These are phyloP conservation scores for Chaetomiaceae sp. DNA, from an alignment of 2,329 filamentous ascomycete species.

Conservation along the genomic window DNA sequence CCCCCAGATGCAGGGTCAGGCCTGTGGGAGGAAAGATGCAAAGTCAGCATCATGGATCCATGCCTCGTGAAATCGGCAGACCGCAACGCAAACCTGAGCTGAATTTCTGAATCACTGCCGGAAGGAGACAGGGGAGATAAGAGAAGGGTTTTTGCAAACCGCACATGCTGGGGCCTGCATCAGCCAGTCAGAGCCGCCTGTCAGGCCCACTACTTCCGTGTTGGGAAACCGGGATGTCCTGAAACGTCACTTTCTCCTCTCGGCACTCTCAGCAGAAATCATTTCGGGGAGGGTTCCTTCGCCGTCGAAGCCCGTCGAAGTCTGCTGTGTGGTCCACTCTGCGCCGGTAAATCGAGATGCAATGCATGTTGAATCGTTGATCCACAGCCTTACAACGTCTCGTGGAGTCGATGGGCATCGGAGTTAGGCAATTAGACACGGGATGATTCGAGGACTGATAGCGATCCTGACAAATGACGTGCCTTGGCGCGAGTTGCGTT, in stretches of 20 bases:
- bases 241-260: no score
- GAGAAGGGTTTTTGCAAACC: no score
- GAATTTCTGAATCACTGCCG: background rate
- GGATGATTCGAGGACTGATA: background rate
- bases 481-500: background rate
- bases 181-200: background rate
- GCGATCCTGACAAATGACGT: background rate
- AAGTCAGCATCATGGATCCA: background rate
- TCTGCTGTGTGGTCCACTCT: no score
- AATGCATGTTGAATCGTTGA: no score
- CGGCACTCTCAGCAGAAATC: no score
- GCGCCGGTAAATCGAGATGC: no score
- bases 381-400: no score
- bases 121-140: conserved; percentile 1
- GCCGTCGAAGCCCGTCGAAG: no score
- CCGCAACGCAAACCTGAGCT: no score
- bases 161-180: background rate
- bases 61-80: no score
- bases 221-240: background rate
- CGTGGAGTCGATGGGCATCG: background rate
- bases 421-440: background rate
- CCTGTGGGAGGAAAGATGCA: background rate
- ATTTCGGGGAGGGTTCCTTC: no score
- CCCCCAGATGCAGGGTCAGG: background rate
- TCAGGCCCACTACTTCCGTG: background rate